Evolutionary conservation across 2,329 filamentous ascomycete genomes (phyloP).

Genomic region (Fusarium sarcochroum): DNA sequence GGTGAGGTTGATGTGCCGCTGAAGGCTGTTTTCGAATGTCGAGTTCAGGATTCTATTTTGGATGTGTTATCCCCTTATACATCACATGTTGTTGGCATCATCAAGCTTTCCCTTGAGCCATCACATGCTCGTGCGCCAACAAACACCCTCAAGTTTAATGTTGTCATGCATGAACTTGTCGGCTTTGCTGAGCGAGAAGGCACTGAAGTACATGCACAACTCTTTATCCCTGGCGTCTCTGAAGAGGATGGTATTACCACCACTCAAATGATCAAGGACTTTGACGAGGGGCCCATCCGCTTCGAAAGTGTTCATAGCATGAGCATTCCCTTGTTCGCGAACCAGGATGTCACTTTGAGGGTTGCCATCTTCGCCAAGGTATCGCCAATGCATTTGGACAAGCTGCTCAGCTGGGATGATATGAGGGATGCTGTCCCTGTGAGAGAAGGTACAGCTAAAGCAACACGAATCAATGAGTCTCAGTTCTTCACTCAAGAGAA

Average conservation of each 20-base stretch:
- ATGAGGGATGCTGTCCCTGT: constrained; percentile 83
- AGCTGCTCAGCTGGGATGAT: constrained; percentile 97
- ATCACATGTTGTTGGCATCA: constrained; percentile 88
- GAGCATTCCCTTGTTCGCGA: constrained; percentile 84
- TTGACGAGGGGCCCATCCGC: constrained; percentile 91
- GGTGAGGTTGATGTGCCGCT: constrained; percentile 95
- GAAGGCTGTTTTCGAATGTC: constrained; percentile 91
- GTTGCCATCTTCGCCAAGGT: constrained; percentile 94
- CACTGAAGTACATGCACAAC: constrained; percentile 93
- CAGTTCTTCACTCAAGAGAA: constrained; percentile 95
- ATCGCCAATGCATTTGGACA: constrained; percentile 94
- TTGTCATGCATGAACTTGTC: constrained; percentile 96
- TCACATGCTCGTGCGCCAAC: constrained; percentile 93
- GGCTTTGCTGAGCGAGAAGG: constrained; percentile 97
- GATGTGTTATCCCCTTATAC: constrained; percentile 96
- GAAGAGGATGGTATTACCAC: constrained; percentile 94
- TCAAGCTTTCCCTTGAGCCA: constrained; percentile 91
- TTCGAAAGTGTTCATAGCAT: constrained; percentile 99
- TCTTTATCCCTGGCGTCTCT: constrained; percentile 93
- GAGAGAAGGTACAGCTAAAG: constrained; percentile 68
- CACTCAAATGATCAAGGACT: constrained; percentile 93
- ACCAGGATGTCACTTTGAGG: constrained; percentile 81
- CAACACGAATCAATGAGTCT: constrained; percentile 84
- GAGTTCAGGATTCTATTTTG: constrained; percentile 93
- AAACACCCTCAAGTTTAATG: constrained; percentile 96